phyloP scores from a whole-genome alignment of 2,329 filamentous ascomycete species.

The Gaeumannomyces sp. region DNA sequence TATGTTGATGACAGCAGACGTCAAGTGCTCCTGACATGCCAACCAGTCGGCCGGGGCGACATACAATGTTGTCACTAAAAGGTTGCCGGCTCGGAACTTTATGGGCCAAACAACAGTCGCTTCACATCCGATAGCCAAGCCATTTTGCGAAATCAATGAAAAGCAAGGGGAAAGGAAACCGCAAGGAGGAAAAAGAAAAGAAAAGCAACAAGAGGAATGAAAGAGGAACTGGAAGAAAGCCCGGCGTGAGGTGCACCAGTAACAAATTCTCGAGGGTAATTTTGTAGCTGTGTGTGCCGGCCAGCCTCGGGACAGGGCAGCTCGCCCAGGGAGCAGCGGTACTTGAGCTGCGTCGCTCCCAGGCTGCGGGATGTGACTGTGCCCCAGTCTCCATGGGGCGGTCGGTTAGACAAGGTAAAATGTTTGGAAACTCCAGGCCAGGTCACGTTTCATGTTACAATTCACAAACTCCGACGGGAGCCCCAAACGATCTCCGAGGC shows the following conservation, averaged over 20 bases:
- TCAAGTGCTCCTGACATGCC: background rate
- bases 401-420: background rate
- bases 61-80: background rate
- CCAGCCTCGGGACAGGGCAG: too few species aligned
- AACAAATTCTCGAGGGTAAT: too few species aligned
- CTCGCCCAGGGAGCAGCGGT: background rate
- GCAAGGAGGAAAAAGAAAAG: too few species aligned
- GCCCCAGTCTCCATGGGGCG: background rate
- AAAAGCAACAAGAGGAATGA: too few species aligned
- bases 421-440: background rate
- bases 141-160: too few species aligned
- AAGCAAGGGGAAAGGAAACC: too few species aligned
- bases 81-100: too few species aligned
- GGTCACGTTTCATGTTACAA: constrained; percentile 2
- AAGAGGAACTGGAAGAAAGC: too few species aligned
- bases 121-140: too few species aligned
- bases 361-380: background rate
- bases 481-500: background rate
- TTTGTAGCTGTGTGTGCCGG: too few species aligned
- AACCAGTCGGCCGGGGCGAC: background rate
- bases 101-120: too few species aligned
- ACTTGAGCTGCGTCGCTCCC: background rate
- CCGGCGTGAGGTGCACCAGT: too few species aligned
- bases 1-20: background rate
- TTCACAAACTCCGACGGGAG: background rate